A percentile compares a stretch with the other conserved stretches of the same genome.
Evolutionary conservation across 192 early-diverging fungal species (phyloP).

Genomic region (Gigaspora rosea): DNA sequence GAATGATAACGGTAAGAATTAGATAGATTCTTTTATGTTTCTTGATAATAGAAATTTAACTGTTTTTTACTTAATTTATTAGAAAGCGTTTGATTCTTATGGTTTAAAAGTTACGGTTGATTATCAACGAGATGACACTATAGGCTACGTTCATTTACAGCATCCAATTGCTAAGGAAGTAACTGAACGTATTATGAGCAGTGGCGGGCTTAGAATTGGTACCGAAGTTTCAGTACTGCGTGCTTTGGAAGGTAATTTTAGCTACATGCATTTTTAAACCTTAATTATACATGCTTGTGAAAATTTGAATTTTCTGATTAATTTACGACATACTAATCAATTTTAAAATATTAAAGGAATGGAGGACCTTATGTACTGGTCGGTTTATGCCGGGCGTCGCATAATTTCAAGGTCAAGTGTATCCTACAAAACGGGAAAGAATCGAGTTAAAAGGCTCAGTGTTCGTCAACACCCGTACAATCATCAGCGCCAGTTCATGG

Average conservation of each 20-base stretch:
- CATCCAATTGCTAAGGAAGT: conserved; percentile 10
- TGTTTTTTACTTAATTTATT: not conserved
- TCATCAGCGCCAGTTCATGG: not conserved
- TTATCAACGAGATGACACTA: conserved; percentile 23
- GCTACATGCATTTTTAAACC: not conserved
- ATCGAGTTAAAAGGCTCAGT: not conserved
- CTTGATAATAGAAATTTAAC: not conserved
- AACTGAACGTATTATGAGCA: not conserved
- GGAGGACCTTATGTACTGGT: conserved; percentile 18
- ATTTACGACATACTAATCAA: too few species aligned
- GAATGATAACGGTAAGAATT: not conserved
- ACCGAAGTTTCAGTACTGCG: not conserved
- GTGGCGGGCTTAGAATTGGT: conserved; percentile 3
- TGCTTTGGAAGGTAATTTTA: conserved; percentile 16
- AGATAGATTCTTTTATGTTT: not conserved
- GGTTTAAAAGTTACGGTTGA: conserved; percentile 20
- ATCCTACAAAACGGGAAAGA: not conserved
- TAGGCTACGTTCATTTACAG: conserved; percentile 21
- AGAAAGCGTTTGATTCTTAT: conserved; percentile 14
- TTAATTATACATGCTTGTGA: too few species aligned
- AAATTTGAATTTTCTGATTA: too few species aligned
- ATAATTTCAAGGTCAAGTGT: not conserved
- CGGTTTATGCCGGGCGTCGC: conserved; percentile 3
- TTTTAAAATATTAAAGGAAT: not conserved
- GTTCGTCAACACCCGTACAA: not conserved